phyloP scores from a whole-genome alignment of 1,284 basidiomycete genomes.

The Malassezia nana region DNA sequence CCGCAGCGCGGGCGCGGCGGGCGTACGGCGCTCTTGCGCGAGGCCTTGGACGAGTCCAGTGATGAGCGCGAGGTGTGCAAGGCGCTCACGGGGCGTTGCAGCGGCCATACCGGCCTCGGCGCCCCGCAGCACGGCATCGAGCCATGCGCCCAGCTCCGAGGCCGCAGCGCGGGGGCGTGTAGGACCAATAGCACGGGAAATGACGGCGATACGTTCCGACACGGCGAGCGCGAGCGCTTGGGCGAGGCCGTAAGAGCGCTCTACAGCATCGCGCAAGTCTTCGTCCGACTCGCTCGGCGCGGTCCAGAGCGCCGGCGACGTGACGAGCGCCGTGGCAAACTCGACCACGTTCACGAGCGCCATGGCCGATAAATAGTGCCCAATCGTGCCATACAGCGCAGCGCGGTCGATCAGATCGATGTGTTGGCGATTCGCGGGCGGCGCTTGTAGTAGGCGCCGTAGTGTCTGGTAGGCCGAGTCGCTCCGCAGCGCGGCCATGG shows the following conservation, averaged over 20 bases:
- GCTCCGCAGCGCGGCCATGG: constrained; percentile 1
- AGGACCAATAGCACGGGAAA: constrained; percentile 20
- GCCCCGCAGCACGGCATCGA: constrained; percentile 22
- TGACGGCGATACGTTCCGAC: constrained; percentile 28
- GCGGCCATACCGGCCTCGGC: constrained; percentile 13
- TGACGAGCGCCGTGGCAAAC: constrained; percentile 28
- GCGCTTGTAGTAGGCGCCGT: constrained; percentile 32
- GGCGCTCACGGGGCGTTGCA: not conserved
- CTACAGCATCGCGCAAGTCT: constrained; percentile 18
- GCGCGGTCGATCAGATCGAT: constrained; percentile 31
- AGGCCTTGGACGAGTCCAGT: constrained; percentile 38
- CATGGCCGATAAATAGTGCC: constrained; percentile 34
- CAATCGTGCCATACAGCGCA: constrained; percentile 38
- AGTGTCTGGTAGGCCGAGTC: constrained; percentile 37
- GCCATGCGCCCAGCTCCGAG: constrained; percentile 25
- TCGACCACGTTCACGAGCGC: constrained; percentile 27
- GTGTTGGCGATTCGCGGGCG: constrained; percentile 30
- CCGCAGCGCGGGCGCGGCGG: not conserved
- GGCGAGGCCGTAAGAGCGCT: constrained; percentile 12
- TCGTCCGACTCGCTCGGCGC: constrained; percentile 13
- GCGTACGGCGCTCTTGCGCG: constrained; percentile 19
- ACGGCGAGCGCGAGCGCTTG: constrained; percentile 33
- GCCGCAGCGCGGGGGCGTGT: constrained; percentile 26
- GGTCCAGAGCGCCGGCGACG: constrained; percentile 34
- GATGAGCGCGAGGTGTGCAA: constrained; percentile 34